Percentiles rank a stretch among this genome's conserved stretches.
Conservation (phyloP, 140 eudicot species). For the Ambrosia hybrid region DNA sequence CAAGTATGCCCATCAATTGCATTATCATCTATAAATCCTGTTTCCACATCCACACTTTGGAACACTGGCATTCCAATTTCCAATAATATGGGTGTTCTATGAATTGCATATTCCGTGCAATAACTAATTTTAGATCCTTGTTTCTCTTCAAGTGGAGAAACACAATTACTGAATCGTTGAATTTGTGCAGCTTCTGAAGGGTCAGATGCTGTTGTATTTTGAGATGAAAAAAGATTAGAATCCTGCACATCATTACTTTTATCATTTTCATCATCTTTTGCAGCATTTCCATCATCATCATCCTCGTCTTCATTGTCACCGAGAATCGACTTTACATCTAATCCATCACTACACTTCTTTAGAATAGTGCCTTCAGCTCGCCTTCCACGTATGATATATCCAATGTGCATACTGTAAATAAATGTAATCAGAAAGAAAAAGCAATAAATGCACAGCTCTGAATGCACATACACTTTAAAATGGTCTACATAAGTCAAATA, state of each 20-base stretch:
- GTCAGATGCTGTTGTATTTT: not conserved
- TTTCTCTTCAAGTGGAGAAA: too few relatives aligned
- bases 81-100: not conserved
- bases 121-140: not conserved
- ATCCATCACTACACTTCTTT: constrained; percentile 39
- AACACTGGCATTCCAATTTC: not conserved
- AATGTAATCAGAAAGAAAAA: constrained; percentile 5
- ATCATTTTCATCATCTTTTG: not conserved
- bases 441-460: not conserved
- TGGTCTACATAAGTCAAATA: not conserved
- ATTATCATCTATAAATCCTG: constrained; percentile 1
- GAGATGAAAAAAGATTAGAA: not conserved
- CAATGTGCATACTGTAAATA: constrained; percentile 48
- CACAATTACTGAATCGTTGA: too few relatives aligned
- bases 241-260: not conserved
- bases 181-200: not conserved
- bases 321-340: constrained; percentile 35
- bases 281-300: constrained; percentile 29
- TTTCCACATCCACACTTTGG: not conserved
- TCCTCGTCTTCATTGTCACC: constrained; percentile 38
- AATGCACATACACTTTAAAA: not conserved
- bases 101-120: not conserved
- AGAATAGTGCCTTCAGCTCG: constrained; percentile 37
- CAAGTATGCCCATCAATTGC: constrained; percentile 35
- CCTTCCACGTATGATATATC: constrained; percentile 43